A percentile compares a stretch with the other conserved stretches of the same genome.
Evolutionary conservation across 805 yeast species (phyloP).

Genomic region (Wickerhamomyces xylosicus): DNA sequence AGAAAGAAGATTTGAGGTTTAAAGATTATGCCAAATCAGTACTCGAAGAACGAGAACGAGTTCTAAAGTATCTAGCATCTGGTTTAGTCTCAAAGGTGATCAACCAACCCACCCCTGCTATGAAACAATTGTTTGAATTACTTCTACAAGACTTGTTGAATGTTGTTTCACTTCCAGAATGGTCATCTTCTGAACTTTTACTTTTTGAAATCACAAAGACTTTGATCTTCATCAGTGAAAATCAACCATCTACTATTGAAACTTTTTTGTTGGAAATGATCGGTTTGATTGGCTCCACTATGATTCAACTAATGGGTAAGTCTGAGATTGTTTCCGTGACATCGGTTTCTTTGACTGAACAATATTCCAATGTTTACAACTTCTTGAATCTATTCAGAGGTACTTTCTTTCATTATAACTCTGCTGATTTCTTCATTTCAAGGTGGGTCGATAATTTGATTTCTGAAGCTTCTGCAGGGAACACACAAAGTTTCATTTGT

Average conservation of each 20-base stretch:
- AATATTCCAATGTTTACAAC: slow-evolving; percentile 3
- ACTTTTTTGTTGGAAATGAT: slow-evolving; percentile 45
- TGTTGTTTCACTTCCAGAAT: slow-evolving; percentile 45
- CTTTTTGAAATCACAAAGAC: slow-evolving; percentile 34
- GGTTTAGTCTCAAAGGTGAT: slow-evolving; percentile 14
- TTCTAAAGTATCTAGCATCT: slow-evolving; percentile 9
- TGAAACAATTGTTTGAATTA: slow-evolving; percentile 35
- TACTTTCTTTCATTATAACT: background rate
- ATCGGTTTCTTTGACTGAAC: background rate
- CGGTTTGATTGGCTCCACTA: slow-evolving; percentile 48
- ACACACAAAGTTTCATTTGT: background rate
- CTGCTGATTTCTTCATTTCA: slow-evolving; percentile 9
- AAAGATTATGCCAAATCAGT: background rate
- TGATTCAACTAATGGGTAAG: slow-evolving; percentile 26
- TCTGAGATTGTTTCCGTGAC: slow-evolving; percentile 3
- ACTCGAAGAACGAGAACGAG: slow-evolving; percentile 3
- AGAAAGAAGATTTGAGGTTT: slow-evolving; percentile 8
- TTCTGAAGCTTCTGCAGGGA: slow-evolving; percentile 1
- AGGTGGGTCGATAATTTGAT: slow-evolving; percentile 13
- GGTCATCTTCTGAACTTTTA: slow-evolving; percentile 48
- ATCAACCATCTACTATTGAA: slow-evolving; percentile 31
- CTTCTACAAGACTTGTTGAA: slow-evolving; percentile 45
- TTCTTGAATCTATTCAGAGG: slow-evolving; percentile 1
- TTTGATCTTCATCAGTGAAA: slow-evolving; percentile 28
- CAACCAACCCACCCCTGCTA: slow-evolving; percentile 22